Evolutionary conservation across 805 yeast genomes (phyloP).

Genomic region (Candida xyloterini): DNA sequence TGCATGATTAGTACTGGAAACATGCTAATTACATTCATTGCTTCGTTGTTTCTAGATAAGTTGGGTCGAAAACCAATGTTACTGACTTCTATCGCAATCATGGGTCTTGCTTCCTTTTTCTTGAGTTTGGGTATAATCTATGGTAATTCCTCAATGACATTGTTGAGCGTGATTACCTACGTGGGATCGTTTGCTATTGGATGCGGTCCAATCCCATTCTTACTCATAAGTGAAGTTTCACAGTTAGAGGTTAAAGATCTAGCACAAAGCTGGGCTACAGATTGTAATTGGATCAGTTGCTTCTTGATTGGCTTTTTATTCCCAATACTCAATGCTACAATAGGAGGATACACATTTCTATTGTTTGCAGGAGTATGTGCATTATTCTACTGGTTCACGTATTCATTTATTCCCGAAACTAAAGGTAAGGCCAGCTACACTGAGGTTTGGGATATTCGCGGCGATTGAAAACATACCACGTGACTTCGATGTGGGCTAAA

Average conservation of each 20-base stretch:
- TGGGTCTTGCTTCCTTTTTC: constrained; percentile 62
- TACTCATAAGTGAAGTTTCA: constrained; percentile 84
- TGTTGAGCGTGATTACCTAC: constrained; percentile 64
- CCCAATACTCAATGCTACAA: constrained; percentile 60
- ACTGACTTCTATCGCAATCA: constrained; percentile 58
- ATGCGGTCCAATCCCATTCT: constrained; percentile 92
- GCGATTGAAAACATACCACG: constrained; percentile 6
- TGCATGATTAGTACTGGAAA: constrained; percentile 74
- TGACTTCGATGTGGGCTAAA: constrained; percentile 12
- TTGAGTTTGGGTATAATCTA: constrained; percentile 65
- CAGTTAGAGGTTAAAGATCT: constrained; percentile 73
- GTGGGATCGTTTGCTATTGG: constrained; percentile 89
- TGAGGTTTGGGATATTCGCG: constrained; percentile 55
- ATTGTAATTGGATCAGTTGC: constrained; percentile 88
- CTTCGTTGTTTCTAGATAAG: constrained; percentile 74
- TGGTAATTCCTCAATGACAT: constrained; percentile 47
- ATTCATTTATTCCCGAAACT: constrained; percentile 66
- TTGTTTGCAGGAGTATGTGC: constrained; percentile 63
- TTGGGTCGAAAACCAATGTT: constrained; percentile 75
- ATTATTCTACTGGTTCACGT: constrained; percentile 46
- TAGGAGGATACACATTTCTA: constrained; percentile 80
- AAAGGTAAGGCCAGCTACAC: constrained; percentile 59
- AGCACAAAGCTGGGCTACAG: constrained; percentile 92
- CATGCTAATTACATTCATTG: constrained; percentile 64
- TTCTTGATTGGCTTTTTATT: constrained; percentile 77